These are phyloP conservation scores for Amaranthus tricolor DNA, from an alignment of 179 eudicot species.

Conservation along the genomic window DNA sequence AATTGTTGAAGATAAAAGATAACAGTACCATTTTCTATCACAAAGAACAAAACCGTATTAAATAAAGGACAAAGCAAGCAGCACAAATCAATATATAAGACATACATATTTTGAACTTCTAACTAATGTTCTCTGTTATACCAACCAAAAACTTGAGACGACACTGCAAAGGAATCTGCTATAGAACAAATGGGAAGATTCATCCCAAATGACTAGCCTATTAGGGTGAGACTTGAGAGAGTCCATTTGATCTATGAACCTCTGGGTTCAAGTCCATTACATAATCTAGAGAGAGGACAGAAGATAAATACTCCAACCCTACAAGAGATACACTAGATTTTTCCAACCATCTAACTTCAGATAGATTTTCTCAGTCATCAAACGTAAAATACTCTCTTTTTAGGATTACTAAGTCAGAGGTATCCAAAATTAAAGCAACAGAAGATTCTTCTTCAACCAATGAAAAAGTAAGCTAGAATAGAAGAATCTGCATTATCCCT, in stretches of 20 bases:
- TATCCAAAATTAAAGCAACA: background rate
- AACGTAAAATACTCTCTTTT: background rate
- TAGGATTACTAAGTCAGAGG: background rate
- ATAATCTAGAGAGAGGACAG: background rate
- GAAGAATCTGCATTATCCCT: background rate
- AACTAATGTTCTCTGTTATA: background rate
- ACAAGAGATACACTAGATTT: background rate
- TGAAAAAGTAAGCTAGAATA: background rate
- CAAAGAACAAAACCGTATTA: background rate
- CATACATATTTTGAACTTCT: background rate
- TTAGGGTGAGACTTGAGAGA: too few species aligned
- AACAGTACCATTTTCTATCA: background rate
- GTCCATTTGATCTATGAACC: too few species aligned
- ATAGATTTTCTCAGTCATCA: background rate
- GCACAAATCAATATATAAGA: background rate
- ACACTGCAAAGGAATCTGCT: background rate
- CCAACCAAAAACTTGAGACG: background rate
- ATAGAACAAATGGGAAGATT: too few species aligned
- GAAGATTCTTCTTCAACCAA: background rate
- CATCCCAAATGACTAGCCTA: too few species aligned
- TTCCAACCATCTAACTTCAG: background rate
- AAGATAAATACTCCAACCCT: background rate
- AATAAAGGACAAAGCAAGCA: background rate
- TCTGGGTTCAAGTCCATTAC: too few species aligned
- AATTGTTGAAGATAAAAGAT: background rate